Evolutionary conservation across 441 rosid genomes (phyloP), one percentile per base, ranked within the genome.

Genomic region (Erodium texanum): DNA sequence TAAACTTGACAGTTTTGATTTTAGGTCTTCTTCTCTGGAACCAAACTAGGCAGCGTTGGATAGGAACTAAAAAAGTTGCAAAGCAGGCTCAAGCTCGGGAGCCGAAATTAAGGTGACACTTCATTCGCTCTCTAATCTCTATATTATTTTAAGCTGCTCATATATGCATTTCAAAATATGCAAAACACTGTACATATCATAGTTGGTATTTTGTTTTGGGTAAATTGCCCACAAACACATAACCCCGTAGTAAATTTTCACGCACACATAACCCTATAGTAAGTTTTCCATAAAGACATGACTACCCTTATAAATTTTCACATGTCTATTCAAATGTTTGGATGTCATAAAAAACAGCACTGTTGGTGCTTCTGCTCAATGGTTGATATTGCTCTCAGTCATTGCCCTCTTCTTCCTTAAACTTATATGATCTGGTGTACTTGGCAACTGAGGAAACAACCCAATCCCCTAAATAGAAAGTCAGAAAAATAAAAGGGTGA

Each of bases 1-100:
- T 50, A 70, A 24, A 22, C 27, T n/a, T 12, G 38, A 64, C 19
- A 27, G 69, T 63, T 48, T 67, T 72, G 62, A 76, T 32, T 70
- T 72, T 70, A 87, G 92, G 92, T 68, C 86, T 85, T 78, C 81
- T 82, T 77, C 86, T 83, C 74, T 87, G 92, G 92, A 83, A 82
- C 74, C 89, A 87, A 72, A 85, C 81, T 0, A 74, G 92, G 73
- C 85, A 85, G 74, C 81, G 75, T 24, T 87, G 92, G 92, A 65
- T 85, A 64, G 86, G 86, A 48, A 83, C 78, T 65, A 83, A 77
- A 72, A 81, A 59, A 74, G 52, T 70, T 1, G 78, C 70, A 16
- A 82, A 80, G 66, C 71, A 34, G 9, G 22, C 68, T 24, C 76
- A 71, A 11, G 75, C 71, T 68, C 81, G 68, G 71, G 87, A 79